phyloP scores from a whole-genome alignment of 495 filamentous ascomycete genomes.

The Annulohypoxylon maeteangense region DNA sequence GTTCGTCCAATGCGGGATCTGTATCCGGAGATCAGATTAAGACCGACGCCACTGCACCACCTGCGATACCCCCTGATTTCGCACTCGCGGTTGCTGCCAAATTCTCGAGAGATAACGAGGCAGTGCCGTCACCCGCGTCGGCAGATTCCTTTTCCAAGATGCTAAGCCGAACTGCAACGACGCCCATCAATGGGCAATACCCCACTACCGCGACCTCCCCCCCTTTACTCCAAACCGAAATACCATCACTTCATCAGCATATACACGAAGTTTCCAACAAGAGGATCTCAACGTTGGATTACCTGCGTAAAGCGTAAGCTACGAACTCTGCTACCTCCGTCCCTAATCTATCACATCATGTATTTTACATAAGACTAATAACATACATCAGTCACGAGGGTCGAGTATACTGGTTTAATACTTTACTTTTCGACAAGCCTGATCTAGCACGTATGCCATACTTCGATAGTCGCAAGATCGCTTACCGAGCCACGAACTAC shows the following conservation, averaged over 20 bases:
- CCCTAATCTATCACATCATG: not conserved
- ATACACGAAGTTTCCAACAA: constrained; percentile 91
- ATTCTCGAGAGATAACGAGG: constrained; percentile 49
- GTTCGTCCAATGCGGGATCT: constrained; percentile 49
- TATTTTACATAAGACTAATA: constrained; percentile 33
- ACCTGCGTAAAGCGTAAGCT: constrained; percentile 87
- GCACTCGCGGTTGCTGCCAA: constrained; percentile 55
- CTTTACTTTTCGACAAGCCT: constrained; percentile 84
- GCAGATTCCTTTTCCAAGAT: constrained; percentile 57
- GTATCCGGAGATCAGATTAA: constrained; percentile 41
- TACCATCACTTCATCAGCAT: constrained; percentile 71
- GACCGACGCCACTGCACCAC: constrained; percentile 52
- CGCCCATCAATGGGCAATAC: constrained; percentile 44
- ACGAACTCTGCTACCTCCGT: not conserved
- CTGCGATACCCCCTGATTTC: constrained; percentile 52
- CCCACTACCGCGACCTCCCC: constrained; percentile 47
- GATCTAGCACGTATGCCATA: constrained; percentile 86
- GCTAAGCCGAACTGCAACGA: constrained; percentile 53
- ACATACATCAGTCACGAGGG: constrained; percentile 79
- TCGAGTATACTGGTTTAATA: constrained; percentile 97
- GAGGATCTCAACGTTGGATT: constrained; percentile 95
- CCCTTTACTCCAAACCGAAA: constrained; percentile 52
- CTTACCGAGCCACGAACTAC: constrained; percentile 88
- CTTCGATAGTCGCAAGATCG: constrained; percentile 82
- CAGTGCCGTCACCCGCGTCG: constrained; percentile 48